Evolutionary conservation across 257 asterid genomes (phyloP), one percentile per base, ranked within the genome.

Genomic region (Jacaranda copaia): DNA sequence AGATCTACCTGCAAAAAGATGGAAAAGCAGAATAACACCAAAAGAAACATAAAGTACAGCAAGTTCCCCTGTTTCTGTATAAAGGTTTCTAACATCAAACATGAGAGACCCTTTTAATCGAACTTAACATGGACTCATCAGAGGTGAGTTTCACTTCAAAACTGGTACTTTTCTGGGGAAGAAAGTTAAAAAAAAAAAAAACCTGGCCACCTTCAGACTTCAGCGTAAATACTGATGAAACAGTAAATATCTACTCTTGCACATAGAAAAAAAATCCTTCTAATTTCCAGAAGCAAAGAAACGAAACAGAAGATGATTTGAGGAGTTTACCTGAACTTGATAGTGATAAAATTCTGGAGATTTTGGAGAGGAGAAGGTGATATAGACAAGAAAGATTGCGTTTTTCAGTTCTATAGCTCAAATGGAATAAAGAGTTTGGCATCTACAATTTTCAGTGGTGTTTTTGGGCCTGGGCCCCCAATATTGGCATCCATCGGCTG

Each of bases 371-470:
- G 15, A 45, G 36, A 43, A 38, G 63, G 38, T 45, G 62, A 36
- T 49, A 72, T 10, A 48, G 48, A 62, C 39, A 48, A 63, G 61
- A 65, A 61, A 52, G 84, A 25, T 68, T 56, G 84, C 80, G 82
- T 80, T 73, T 45, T 72, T 53, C 2, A 51, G 19, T 20, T 71
- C 70, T 64, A 81, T n/a, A 68, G 75, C 74, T 56, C 2, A 25
- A 58, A 77, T 52, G 69, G 84, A 79, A 79, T 79, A 81, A 81
- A 58, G 78, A 49, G 57, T 46, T 35, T 55, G 76, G 86, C 52
- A 85, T 79, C 81, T 45, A 4, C 39, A 61, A 5, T n/a, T 67
- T 32, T 16, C 6, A 51, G 65, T 67, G 68, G 40, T 51, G 25
- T 67, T 43, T 72, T 56, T 81, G 82, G 76, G 74, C 63, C 55